These are phyloP conservation scores for Tricholoma matsutake DNA, from an alignment of 768 basidiomycete genomes.

Conservation along the genomic window DNA sequence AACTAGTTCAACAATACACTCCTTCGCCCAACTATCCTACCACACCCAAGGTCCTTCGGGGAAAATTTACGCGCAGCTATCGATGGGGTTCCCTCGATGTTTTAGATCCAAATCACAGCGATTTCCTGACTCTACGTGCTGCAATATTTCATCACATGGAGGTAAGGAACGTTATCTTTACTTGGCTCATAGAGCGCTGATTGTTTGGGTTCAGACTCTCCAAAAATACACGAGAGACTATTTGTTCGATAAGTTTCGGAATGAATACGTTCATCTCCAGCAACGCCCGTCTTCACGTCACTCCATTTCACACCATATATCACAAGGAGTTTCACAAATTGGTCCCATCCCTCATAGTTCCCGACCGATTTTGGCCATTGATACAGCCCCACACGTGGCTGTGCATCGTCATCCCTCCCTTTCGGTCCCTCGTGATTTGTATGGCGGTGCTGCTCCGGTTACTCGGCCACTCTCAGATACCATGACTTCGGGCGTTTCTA, in stretches of 20 bases:
- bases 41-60: slow-evolving; percentile 48
- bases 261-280: slow-evolving; percentile 50
- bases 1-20: slow-evolving; percentile 71
- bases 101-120: slow-evolving; percentile 73
- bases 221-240: slow-evolving; percentile 84
- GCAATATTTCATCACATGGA: slow-evolving; percentile 89
- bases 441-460: slow-evolving; percentile 41
- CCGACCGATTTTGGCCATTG: slow-evolving; percentile 60
- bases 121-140: slow-evolving; percentile 72
- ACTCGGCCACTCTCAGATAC: slow-evolving; percentile 42
- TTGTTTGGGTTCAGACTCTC: slow-evolving; percentile 53
- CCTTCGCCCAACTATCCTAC: slow-evolving; percentile 46
- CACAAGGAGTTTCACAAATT: slow-evolving; percentile 39
- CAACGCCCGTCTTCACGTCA: slow-evolving; percentile 47
- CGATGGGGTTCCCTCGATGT: slow-evolving; percentile 86
- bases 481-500: slow-evolving; percentile 31
- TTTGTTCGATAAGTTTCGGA: slow-evolving; percentile 74
- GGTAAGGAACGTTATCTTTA: slow-evolving; percentile 44
- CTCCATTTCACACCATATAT: slow-evolving; percentile 39
- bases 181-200: not conserved
- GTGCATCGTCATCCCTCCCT: slow-evolving; percentile 44
- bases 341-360: slow-evolving; percentile 43
- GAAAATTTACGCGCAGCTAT: slow-evolving; percentile 69
- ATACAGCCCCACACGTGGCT: slow-evolving; percentile 50
- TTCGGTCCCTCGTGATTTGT: slow-evolving; percentile 45